phyloP scores from a whole-genome alignment of 441 rosid genomes.

The Euphorbia corollata region DNA sequence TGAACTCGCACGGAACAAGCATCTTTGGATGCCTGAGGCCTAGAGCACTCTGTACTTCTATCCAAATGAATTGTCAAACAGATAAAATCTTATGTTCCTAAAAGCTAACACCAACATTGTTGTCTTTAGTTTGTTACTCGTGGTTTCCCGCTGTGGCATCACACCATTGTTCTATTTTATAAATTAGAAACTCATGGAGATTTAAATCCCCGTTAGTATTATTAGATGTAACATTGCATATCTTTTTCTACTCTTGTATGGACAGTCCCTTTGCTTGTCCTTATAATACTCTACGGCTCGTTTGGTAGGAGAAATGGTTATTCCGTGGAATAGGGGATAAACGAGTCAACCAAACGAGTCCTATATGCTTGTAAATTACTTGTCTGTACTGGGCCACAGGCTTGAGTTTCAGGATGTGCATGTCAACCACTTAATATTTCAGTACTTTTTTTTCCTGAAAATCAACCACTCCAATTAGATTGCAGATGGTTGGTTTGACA shows the following conservation, averaged over 20 bases:
- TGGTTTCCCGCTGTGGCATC: too few species aligned
- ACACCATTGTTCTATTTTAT: too few species aligned
- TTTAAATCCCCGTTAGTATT: neutral
- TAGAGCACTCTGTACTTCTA: neutral
- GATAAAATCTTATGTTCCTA: too few species aligned
- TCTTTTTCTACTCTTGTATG: neutral
- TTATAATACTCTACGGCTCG: conserved; percentile 1
- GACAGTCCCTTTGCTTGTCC: neutral
- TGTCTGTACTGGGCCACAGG: neutral
- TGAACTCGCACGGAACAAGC: too few species aligned
- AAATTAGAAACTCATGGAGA: neutral
- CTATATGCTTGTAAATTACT: neutral
- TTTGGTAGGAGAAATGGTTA: too few species aligned
- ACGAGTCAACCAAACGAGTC: too few species aligned
- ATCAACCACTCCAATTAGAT: conserved; percentile 23
- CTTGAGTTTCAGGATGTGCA: neutral
- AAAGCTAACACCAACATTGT: too few species aligned
- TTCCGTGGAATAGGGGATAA: too few species aligned
- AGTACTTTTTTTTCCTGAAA: conserved; percentile 15
- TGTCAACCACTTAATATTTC: conserved; percentile 2
- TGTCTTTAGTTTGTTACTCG: too few species aligned
- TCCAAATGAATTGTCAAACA: neutral
- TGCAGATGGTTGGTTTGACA: conserved; percentile 97
- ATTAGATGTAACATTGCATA: conserved; percentile 1
- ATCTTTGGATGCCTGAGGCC: too few species aligned